Base-by-base conservation (phyloP, 345 rosid genomes). In the Citrus unshiu region DNA sequence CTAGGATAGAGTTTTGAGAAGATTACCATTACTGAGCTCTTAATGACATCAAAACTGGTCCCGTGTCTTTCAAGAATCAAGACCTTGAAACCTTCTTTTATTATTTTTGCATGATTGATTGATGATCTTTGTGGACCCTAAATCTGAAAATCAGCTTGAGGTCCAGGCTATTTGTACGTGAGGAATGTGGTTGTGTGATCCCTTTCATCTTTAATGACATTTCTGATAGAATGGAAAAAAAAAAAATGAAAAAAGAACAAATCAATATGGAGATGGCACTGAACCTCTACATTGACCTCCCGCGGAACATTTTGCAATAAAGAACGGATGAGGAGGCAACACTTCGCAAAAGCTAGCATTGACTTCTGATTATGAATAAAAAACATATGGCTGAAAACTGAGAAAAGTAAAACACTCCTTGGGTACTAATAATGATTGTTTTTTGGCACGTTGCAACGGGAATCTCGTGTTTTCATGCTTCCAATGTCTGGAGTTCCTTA, bases 61-160 rank as follows among this genome's bases (percentile, higher is more conserved):
- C 70, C 37, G n/a, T 7, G 10, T 7, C 9, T 16, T 39, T 79
- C 64, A 51, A 6, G 27, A 7, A 2, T 24, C 43, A 24, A 40
- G 43, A 5, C 40, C 58, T 32, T 4, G 4, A 10, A 8, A 7
- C 49, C 60, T 22, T 43, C 32, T 24, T 24, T 5, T 2, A 40
- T 3, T 68, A 4, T n/a, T 25, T 40, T 75, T 68, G 27, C 13
- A 37, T 35, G 49, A 49, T 46, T 46, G 51, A 51, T 51, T 51
- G 57, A 70, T 65, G 85, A 79, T 81, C 64, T 71, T 62, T 80
- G 83, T 83, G 80, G 85, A 86, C 82, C 84, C 78, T 32, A 2
- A 59, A 72, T 34, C 35, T 34, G 5, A 34, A 4, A 34, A 34
- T 7, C 22, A 34, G 67, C 40, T 7, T 54, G 71, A 73, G 82